Base-by-base conservation (phyloP, 2,329 filamentous ascomycete species). In the Phoma sp. region DNA sequence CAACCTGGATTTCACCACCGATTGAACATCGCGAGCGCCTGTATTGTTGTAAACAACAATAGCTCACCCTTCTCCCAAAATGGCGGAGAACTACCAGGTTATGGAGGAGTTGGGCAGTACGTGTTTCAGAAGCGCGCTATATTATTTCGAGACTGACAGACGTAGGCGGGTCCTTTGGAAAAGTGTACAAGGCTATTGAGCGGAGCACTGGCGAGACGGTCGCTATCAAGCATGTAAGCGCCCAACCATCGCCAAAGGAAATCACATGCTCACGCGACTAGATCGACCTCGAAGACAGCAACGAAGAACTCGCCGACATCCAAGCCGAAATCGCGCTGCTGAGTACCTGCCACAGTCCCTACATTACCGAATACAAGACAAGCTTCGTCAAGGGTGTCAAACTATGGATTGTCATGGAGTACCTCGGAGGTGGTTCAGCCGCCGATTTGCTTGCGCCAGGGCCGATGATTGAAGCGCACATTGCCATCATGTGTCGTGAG, bases 391-490 rank as follows among this genome's bases (percentile, higher is more conserved):
- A 91, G 65, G 95, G 95, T 21, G 90, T 93, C 74, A 99, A 98
- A 78, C 80, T 99, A 81, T 99, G 95, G 95, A 99, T 99, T 71
- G 92, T 98, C 53, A 99, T 99, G 95, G 95, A 99, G 76, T 99
- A 90, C 71, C 81, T 99, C 10, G 95, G 95, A 5, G 95, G 95
- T 60, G 95, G 95, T 33, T 98, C 95, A 15, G 97, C 95, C 74
- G 83, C 97, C 61, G 95, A 99, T 74, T 76, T 99, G 81, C 82
- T 98, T 60, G 96, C 96, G 87, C 91, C 93, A 14, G 93, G 91
- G 40, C 85, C 87, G 50, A 96, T 99, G 74, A 87, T 85, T 69
- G 95, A 99, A 81, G 83, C 85, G 12, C 92, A 98, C 71, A 96
- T 97, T 62, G 92, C 93, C 60, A 93, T 98, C 73, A 88, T 98